A percentile compares a stretch with the other conserved stretches of the same genome.
Evolutionary conservation across 306 rosid species (phyloP).

Genomic region (Rubus idaeus): DNA sequence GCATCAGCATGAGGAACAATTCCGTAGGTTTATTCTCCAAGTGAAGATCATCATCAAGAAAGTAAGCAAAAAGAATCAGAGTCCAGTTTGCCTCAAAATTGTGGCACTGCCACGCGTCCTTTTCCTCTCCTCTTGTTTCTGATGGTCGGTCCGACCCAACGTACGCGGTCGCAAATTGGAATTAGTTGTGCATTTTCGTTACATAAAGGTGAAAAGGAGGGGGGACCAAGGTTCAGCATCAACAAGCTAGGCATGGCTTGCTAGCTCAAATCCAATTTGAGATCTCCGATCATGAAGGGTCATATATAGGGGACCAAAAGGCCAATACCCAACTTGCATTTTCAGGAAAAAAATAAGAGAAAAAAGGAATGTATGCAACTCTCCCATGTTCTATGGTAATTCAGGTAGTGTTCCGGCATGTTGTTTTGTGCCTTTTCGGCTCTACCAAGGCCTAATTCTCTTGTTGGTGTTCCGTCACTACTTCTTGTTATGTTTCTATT

Average conservation of each 20-base stretch:
- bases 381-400: not conserved
- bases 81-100: not conserved
- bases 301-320: not conserved
- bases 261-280: not conserved
- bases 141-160: not conserved
- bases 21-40: not conserved
- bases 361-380: not conserved
- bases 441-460: not conserved
- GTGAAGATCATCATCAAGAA: not conserved
- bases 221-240: conserved; percentile 7
- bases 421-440: not conserved
- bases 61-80: not conserved
- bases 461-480: not conserved
- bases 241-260: not conserved
- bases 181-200: not conserved
- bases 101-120: conserved; percentile 1
- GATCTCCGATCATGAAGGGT: not conserved
- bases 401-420: not conserved
- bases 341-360: not conserved
- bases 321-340: not conserved
- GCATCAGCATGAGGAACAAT: conserved; percentile 6
- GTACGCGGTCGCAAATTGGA: not conserved
- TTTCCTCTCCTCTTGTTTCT: not conserved
- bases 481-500: not conserved
- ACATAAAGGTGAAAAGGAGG: not conserved